A percentile compares a stretch with the other conserved stretches of the same genome.
These are phyloP conservation scores for Lactuca sativa DNA, from an alignment of 129 eudicot genomes.

Conservation along the genomic window DNA sequence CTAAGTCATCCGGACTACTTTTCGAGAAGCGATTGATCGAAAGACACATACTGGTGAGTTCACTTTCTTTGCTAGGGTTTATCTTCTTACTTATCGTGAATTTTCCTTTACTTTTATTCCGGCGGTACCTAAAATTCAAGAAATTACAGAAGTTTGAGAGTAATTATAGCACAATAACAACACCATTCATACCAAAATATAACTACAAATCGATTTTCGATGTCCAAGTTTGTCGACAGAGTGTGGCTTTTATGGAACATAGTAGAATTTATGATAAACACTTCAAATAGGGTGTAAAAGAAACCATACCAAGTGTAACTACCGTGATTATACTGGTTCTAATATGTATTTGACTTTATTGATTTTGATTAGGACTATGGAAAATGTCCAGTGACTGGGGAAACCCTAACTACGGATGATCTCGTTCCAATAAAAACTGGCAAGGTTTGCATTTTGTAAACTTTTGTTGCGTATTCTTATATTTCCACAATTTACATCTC, in stretches of 20 bases:
- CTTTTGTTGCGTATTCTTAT: background rate
- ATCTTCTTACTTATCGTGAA: background rate
- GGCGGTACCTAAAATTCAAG: background rate
- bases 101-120: background rate
- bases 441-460: conserved; percentile 54
- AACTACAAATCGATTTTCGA: background rate
- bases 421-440: conserved; percentile 80
- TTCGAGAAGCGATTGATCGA: conserved; percentile 89
- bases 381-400: conserved; percentile 93
- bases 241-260: background rate
- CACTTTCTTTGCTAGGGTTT: conserved; percentile 22
- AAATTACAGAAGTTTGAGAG: background rate
- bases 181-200: background rate
- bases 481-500: background rate
- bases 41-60: conserved; percentile 61
- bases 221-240: background rate
- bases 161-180: background rate
- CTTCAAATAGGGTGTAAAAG: background rate
- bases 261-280: background rate
- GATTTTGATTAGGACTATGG: conserved; percentile 67
- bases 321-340: background rate
- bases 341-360: conserved; percentile 9
- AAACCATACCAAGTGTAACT: background rate
- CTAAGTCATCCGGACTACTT: conserved; percentile 73
- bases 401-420: conserved; percentile 71